Base-by-base conservation (phyloP, 2,329 filamentous ascomycete species). In the Claviceps sp. region DNA sequence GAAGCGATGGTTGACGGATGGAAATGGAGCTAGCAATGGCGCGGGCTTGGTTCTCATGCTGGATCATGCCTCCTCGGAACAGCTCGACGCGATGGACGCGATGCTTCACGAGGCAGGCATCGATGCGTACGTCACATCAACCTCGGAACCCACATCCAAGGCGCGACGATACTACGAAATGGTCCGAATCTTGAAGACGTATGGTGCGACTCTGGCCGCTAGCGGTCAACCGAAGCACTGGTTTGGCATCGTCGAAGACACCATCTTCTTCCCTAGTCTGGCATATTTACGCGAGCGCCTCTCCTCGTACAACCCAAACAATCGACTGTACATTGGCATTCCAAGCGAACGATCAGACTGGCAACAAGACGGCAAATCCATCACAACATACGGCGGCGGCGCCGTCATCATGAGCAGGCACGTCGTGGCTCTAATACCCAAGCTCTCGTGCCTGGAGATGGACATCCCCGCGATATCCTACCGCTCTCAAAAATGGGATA, bases 1-100 rank as follows among this genome's bases (percentile, higher is more conserved):
- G 72, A 62, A 68, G 40, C 64, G 71, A 3, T 75, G 71, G 71
- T 64, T 75, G 52, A 73, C 73, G 0, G 63, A 71, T 45, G 68
- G 69, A 3, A 62, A 62, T 8, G 63, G 65, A 2, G 57, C 59
- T 13, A 68, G 67, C 2, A 74, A 74, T 54, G 72, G 73, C 11
- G 72, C 71, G 3, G 66, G 62, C 5, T 56, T 74, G 13, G 57
- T 74, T 16, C 60, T 75, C 37, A 61, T 67, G 16, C 62, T 76
- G 40, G 68, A 74, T 47, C 64, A 64, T 37, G 69, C 69, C 1
- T 60, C 60, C 5, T 55, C 58, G 13, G 54, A 58, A 2, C 65
- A 76, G 51, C 59, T 66, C 0, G 54, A 59, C 30, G 58, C 63
- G 14, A 55, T 70, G 1, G 59, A 59, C n/a, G 51, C 52, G 2